Evolutionary conservation across 371 early-diverging fungal species (phyloP).

Genomic region (Cokeromyces recurvatus): DNA sequence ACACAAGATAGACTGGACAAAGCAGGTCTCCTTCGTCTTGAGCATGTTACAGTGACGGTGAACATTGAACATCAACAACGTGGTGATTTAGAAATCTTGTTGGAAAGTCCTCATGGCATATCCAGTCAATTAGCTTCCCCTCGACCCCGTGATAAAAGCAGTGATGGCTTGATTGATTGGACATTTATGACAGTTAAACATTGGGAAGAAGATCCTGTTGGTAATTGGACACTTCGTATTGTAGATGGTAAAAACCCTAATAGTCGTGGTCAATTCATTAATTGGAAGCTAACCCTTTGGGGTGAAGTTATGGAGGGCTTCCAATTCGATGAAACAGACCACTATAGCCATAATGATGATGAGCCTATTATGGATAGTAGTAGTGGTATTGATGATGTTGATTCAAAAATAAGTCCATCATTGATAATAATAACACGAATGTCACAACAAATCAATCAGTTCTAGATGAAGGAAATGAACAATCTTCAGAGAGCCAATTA

Average conservation of each 20-base stretch:
- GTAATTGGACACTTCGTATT: conserved; percentile 75
- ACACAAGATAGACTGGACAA: conserved; percentile 41
- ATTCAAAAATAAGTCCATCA: no score
- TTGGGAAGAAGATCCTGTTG: conserved; percentile 85
- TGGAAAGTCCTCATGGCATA: conserved; percentile 68
- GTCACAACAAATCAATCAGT: no score
- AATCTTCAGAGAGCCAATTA: no score
- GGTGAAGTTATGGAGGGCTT: conserved; percentile 53
- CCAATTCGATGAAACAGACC: no score
- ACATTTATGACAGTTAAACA: conserved; percentile 95
- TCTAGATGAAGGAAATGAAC: background rate
- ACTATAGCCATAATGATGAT: no score
- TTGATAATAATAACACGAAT: no score
- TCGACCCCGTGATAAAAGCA: conserved; percentile 62
- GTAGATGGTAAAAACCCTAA: conserved; percentile 47
- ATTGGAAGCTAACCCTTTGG: conserved; percentile 68
- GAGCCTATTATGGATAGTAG: no score
- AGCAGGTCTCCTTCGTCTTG: conserved; percentile 54
- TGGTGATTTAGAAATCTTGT: conserved; percentile 77
- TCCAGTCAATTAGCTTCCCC: conserved; percentile 66
- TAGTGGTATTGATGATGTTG: no score
- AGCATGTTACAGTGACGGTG: conserved; percentile 84
- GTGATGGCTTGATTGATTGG: conserved; percentile 79
- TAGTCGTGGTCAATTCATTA: conserved; percentile 42
- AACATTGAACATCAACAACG: conserved; percentile 70